phyloP scores from a whole-genome alignment of 2,329 filamentous ascomycete genomes.

The Clathrospora elynae region DNA sequence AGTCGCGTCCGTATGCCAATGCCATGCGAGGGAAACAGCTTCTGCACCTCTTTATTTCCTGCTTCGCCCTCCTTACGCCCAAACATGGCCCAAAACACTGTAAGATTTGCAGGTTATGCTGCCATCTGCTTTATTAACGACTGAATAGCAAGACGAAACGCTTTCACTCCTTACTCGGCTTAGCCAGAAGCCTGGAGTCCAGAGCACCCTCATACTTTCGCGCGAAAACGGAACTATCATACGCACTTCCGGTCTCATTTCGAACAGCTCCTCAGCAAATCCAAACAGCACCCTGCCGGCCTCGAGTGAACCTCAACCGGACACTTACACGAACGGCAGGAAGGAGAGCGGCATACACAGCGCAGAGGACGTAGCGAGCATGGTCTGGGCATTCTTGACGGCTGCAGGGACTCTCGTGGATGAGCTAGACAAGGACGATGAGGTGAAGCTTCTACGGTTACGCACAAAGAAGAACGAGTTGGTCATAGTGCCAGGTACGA shows the following conservation, averaged over 20 bases:
- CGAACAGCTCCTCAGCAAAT: constrained; percentile 60
- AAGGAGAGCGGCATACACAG: constrained; percentile 59
- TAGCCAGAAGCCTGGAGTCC: constrained; percentile 77
- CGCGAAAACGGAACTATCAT: constrained; percentile 73
- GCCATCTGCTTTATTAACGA: constrained; percentile 1
- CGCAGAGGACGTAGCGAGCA: constrained; percentile 72
- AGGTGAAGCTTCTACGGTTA: constrained; percentile 74
- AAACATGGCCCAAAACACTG: constrained; percentile 39
- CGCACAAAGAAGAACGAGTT: constrained; percentile 86
- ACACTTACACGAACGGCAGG: constrained; percentile 41
- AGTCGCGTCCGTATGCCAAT: constrained; percentile 21
- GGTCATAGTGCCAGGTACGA: constrained; percentile 72
- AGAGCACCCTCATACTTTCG: constrained; percentile 76
- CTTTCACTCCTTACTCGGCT: constrained; percentile 70
- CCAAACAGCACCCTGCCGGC: constrained; percentile 48
- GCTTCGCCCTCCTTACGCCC: background rate
- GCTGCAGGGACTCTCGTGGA: constrained; percentile 71
- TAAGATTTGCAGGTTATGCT: constrained; percentile 12
- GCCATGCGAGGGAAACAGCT: constrained; percentile 19
- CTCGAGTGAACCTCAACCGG: constrained; percentile 37
- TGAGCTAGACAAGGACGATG: constrained; percentile 76
- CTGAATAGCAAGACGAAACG: constrained; percentile 59
- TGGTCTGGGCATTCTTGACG: constrained; percentile 78
- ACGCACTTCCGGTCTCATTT: constrained; percentile 72
- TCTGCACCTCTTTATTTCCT: constrained; percentile 7